Base-by-base conservation (phyloP, 441 rosid genomes). In the Monsonia emarginata region DNA sequence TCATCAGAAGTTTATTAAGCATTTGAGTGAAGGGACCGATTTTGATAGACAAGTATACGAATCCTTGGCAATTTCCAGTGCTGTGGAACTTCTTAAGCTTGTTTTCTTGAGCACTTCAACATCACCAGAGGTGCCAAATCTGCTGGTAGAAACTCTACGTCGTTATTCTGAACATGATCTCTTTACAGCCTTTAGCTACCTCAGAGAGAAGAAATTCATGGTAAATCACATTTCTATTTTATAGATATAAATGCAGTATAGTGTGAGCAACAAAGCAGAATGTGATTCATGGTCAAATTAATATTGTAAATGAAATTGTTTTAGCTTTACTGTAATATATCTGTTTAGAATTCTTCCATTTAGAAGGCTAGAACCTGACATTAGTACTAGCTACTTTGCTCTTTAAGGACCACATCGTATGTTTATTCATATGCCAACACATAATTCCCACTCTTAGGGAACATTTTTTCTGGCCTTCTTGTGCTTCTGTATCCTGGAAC, bases 131-230 rank as follows among this genome's bases (percentile, higher is more conserved):
- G 71, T 82, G 77, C 87, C 88, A 77, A 88, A 81, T 80, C 72
- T 87, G 80, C 69, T 95, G 69, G 85, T 85, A 75, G 93, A 82
- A 81, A 91, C 96, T 63, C 76, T 95, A 50, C 78, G 86, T 59
- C 93, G 92, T 61, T 91, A 89, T 77, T 95, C 99, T 40, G 96
- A 95, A 68, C 89, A 83, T 68, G 99, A 95, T 78, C 89, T 95
- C 73, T 91, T 88, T 80, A 86, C 97, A 38, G 99, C 97, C 69
- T 91, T 88, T 82, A 88, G 87, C 89, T 91, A 88, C 79, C 93
- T 95, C 69, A 86, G 95, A 72, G 98, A 88, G 77, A 88, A 82
- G 79, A 89, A 84, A 71, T 81, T 83, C 68, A 78, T 95, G 97
- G 99, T 95, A 88, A 74, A 36, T 27, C 62, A n/a, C 36, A 27